Percentiles rank a stretch among this genome's conserved stretches.
These are phyloP conservation scores for Coprinopsis sp. DNA, from an alignment of 768 basidiomycete genomes.

Conservation along the genomic window DNA sequence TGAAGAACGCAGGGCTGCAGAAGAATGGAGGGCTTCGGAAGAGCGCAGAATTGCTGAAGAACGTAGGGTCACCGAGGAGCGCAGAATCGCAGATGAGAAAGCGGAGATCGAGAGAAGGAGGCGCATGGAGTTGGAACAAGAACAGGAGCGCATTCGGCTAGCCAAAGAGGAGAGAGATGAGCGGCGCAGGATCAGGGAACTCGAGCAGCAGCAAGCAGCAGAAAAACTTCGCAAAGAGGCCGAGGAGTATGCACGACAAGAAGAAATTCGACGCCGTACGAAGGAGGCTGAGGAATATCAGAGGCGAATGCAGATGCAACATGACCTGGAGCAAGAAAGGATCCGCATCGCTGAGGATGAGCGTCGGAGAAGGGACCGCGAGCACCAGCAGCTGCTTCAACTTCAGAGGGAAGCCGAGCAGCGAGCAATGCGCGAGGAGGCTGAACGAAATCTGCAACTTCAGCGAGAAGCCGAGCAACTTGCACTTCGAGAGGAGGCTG, in stretches of 20 bases:
- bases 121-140: conserved; percentile 11
- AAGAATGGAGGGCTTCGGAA: conserved; percentile 2
- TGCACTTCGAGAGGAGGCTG: too few species aligned
- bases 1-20: conserved; percentile 13
- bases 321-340: too few species aligned
- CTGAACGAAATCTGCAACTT: too few species aligned
- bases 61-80: not conserved
- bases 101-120: conserved; percentile 13
- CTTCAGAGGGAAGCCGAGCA: too few species aligned
- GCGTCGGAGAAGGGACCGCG: too few species aligned
- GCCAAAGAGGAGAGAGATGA: conserved; percentile 10
- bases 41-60: conserved; percentile 6
- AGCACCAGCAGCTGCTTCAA: too few species aligned
- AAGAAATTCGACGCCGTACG: too few species aligned
- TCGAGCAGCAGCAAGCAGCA: conserved; percentile 13
- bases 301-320: too few species aligned
- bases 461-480: too few species aligned
- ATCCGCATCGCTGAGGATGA: too few species aligned
- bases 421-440: too few species aligned
- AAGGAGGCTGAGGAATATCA: too few species aligned
- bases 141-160: conserved; percentile 8
- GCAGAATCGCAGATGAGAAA: conserved; percentile 14
- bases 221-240: conserved; percentile 15
- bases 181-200: conserved; percentile 2
- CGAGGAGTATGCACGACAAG: conserved; percentile 17